Evolutionary conservation across 176 grass and related monocot genomes (phyloP), one percentile per base, ranked within the genome.

Genomic region (Thalia dealbata): DNA sequence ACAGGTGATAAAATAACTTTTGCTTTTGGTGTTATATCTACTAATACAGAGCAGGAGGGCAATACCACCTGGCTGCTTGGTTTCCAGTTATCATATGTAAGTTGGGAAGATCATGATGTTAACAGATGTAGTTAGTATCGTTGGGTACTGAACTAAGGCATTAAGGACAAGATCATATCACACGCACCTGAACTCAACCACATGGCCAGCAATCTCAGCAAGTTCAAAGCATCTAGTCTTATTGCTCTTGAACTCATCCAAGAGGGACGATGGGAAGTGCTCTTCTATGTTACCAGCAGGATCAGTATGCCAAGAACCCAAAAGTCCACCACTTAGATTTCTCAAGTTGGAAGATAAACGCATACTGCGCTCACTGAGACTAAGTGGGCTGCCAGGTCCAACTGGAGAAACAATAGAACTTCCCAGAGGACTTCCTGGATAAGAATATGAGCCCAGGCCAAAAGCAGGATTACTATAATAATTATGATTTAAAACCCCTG

Each of bases 121-220:
- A 7, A 60, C 10, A 1, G 56, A 60, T 25, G 56, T 23, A 60
- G 21, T 60, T 60, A 22, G 22, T 6, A 32, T 14, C 4, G 6
- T 58, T 21, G 18, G 6, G 0, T n/a, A 58, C 16, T 1, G 16
- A 64, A 64, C 32, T 30, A 64, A 15, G 42, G 42, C 7, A 13
- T 24, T 3, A 69, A 48, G 43, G 23, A 41, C 19, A 70, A 19
- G 59, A 41, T 28, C 11, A 24, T 42, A 18, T 43, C 19, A 7
- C 7, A 9, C 0, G 59, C 59, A 73, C 71, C 71, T 73, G 52
- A 73, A 73, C 19, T 73, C 71, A 59, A 73, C 52, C 50, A 73
- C 71, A 59, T 73, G 71, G 71, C 71, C 30, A 59, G 71, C 71
- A 73, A 73, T 73, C n/a, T 73, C 71, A 58, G 18, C 52, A 60